Evolutionary conservation across 2,329 filamentous ascomycete species (phyloP).

Genomic region (Diaporthe sp.): DNA sequence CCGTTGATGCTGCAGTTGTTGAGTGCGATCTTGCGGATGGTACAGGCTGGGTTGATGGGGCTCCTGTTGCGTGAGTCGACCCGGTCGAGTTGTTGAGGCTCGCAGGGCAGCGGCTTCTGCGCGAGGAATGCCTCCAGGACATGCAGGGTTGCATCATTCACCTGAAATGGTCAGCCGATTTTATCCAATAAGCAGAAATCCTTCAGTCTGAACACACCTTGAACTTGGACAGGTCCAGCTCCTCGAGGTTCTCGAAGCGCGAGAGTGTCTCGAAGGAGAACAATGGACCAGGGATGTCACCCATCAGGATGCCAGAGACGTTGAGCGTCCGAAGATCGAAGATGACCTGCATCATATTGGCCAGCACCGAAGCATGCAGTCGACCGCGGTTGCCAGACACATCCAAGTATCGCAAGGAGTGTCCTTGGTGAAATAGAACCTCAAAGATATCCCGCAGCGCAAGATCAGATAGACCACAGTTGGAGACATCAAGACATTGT

Average conservation of each 20-base stretch:
- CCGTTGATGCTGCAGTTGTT: constrained; percentile 65
- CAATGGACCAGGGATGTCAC: constrained; percentile 55
- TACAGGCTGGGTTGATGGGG: constrained; percentile 44
- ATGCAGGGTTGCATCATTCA: constrained; percentile 60
- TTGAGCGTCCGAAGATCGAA: constrained; percentile 58
- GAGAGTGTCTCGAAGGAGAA: constrained; percentile 56
- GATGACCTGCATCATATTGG: constrained; percentile 55
- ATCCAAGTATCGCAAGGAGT: constrained; percentile 59
- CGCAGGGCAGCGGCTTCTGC: constrained; percentile 28
- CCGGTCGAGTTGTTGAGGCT: not conserved
- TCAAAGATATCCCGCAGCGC: constrained; percentile 60
- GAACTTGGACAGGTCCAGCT: constrained; percentile 65
- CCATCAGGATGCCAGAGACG: constrained; percentile 61
- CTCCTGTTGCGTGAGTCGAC: constrained; percentile 33
- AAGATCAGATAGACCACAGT: constrained; percentile 61
- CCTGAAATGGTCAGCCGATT: constrained; percentile 42
- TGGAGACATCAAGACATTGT: constrained; percentile 60
- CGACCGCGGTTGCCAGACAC: constrained; percentile 64
- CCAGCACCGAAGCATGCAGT: constrained; percentile 58
- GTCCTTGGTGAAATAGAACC: constrained; percentile 56
- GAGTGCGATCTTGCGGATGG: constrained; percentile 57
- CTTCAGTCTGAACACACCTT: constrained; percentile 50
- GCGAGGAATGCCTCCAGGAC: constrained; percentile 58
- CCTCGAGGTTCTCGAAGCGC: constrained; percentile 58
- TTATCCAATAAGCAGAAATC: not conserved